Evolutionary conservation across 1,284 basidiomycete species (phyloP), one percentile per base, ranked within the genome.

Genomic region (Takashimella koratensis): DNA sequence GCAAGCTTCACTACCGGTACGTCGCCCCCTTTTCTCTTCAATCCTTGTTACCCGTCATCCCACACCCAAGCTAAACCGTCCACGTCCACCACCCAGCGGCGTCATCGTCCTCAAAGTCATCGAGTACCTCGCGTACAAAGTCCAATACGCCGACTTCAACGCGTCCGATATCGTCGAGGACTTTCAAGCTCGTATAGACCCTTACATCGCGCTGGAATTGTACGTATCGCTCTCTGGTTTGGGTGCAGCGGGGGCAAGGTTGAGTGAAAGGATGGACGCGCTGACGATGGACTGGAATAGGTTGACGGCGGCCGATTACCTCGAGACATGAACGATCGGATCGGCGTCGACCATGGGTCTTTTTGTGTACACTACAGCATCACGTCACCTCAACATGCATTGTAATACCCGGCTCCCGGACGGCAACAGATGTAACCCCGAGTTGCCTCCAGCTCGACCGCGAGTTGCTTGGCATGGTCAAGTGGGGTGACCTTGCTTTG

Each of bases 191-290:
- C 67, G 80, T 21, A 80, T 83, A 51, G 79, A 79, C 40, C 80
- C 81, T 2, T 81, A 82, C 64, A 79, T 82, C 48, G 80, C 81
- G 5, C 68, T 83, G 19, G 81, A 83, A 58, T 70, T 83, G 81
- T 82, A 60, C 63, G 80, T 69, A n/a, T 1, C 3, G 2, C 16
- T 8, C 16, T 20, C 13, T 26, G 27, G 11, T 5, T 20, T 22
- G 5, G 4, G 39, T 19, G 21, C 5, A 25, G 40, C 21, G 13
- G 42, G 16, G 3, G 23, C 26, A 21, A 2, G 39, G 30, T 13
- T 20, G 23, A 39, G 41, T 3, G 13, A n/a, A 40, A 24, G 25
- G 21, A 13, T 8, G 19, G 49, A 24, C 30, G 40, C 19, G 47
- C 20, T 19, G 46, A 27, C 2, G 16, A 8, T 39, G 3, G 27